These are phyloP conservation scores for Neocucurbitaria cava DNA, from an alignment of 2,329 filamentous ascomycete genomes.

Conservation along the genomic window DNA sequence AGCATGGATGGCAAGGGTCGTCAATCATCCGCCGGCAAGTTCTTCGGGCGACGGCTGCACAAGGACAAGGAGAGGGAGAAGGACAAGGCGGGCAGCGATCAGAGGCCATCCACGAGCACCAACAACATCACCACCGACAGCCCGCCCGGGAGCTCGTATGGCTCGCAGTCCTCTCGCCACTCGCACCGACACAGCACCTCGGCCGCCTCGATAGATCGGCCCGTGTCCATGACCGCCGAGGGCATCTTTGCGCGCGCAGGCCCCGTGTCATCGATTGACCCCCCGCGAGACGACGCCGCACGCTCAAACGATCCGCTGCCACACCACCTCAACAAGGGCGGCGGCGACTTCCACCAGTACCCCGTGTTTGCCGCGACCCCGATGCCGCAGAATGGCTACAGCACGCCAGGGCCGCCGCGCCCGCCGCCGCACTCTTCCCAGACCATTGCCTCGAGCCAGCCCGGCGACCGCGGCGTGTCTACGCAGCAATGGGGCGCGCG, in stretches of 20 bases:
- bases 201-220: conserved; percentile 71
- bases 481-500: conserved; percentile 76
- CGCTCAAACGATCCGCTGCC: conserved; percentile 79
- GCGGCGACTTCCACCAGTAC: conserved; percentile 87
- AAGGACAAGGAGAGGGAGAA: conserved; percentile 80
- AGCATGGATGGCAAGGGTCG: conserved; percentile 74
- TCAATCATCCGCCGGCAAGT: conserved; percentile 80
- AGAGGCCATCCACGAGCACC: conserved; percentile 51
- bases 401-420: conserved; percentile 63
- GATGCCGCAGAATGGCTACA: conserved; percentile 57
- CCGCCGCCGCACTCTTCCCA: conserved; percentile 63
- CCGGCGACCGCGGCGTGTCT: conserved; percentile 71
- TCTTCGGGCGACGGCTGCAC: conserved; percentile 81
- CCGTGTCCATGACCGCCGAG: conserved; percentile 68
- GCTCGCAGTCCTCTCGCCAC: conserved; percentile 77
- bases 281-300: conserved; percentile 72
- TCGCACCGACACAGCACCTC: conserved; percentile 61
- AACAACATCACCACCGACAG: conserved; percentile 66
- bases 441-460: conserved; percentile 73
- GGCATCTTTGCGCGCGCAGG: conserved; percentile 77
- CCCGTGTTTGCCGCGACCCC: conserved; percentile 70
- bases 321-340: conserved; percentile 81
- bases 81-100: conserved; percentile 24
- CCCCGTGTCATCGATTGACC: conserved; percentile 86
- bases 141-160: conserved; percentile 66